These are phyloP conservation scores for Epichloe gansuensis DNA, from an alignment of 2,329 filamentous ascomycete species.

Conservation along the genomic window DNA sequence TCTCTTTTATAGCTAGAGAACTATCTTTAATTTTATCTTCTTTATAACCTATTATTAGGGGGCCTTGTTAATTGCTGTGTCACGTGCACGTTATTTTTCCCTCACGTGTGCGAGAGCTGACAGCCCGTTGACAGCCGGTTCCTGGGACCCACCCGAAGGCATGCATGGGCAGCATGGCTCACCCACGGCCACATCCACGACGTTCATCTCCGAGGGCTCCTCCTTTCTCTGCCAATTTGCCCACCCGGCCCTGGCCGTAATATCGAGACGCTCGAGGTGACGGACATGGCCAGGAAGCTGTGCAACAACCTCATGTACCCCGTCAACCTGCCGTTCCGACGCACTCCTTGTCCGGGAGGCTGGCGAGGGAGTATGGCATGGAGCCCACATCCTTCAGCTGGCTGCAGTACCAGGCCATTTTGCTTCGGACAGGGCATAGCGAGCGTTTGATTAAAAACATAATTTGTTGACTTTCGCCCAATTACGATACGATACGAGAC, in stretches of 20 bases:
- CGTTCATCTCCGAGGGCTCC: conserved; percentile 12
- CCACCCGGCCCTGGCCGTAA: conserved; percentile 23
- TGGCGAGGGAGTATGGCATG: conserved; percentile 14
- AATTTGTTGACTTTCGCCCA: too few species aligned
- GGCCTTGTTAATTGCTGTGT: too few species aligned
- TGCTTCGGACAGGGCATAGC: not conserved
- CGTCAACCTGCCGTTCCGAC: conserved; percentile 10
- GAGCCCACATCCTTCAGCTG: conserved; percentile 11
- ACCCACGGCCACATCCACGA: conserved; percentile 1
- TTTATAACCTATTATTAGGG: too few species aligned
- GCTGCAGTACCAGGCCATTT: conserved; percentile 4
- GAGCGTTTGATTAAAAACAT: too few species aligned
- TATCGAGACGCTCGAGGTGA: conserved; percentile 20
- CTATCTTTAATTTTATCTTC: too few species aligned
- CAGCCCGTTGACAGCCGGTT: too few species aligned
- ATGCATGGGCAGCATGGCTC: too few species aligned
- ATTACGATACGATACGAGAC: too few species aligned
- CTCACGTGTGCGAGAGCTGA: too few species aligned
- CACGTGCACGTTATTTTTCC: too few species aligned
- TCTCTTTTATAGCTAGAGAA: too few species aligned
- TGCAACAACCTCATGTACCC: conserved; percentile 14
- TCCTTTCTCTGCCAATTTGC: conserved; percentile 28
- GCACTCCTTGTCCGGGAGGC: conserved; percentile 9
- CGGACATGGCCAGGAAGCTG: conserved; percentile 16
- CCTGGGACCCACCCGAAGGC: too few species aligned